Conservation (phyloP, 345 rosid species). For the Bruguiera gymnorhiza region DNA sequence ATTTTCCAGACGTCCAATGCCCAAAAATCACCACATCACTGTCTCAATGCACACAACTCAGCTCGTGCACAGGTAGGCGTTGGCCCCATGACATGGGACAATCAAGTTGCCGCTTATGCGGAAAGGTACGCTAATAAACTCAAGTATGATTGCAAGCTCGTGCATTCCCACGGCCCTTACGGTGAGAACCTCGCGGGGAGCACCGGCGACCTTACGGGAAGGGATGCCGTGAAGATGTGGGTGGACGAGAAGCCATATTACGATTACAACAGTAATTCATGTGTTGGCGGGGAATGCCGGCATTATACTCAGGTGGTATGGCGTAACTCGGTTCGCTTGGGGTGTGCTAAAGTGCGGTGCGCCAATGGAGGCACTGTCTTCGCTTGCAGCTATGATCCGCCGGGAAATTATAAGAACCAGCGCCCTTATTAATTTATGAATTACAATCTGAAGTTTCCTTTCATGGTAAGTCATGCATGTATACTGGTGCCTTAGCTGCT, state of each 20-base stretch:
- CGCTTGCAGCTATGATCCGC: slow-evolving; percentile 34
- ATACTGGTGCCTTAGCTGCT: too few relatives aligned
- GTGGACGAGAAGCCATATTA: too few relatives aligned
- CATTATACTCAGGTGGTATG: slow-evolving; percentile 43
- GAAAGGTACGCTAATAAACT: neutral
- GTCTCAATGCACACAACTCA: slow-evolving; percentile 14
- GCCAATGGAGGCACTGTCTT: slow-evolving; percentile 22
- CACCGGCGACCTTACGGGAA: slow-evolving; percentile 5
- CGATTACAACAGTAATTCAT: too few relatives aligned
- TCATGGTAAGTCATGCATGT: too few relatives aligned
- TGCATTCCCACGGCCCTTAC: slow-evolving; percentile 15
- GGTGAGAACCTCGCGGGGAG: slow-evolving; percentile 15
- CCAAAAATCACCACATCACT: slow-evolving; percentile 14
- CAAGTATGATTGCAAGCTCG: neutral
- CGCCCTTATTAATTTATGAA: slow-evolving; percentile 10
- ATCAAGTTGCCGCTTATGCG: neutral
- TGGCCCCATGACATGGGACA: slow-evolving; percentile 9
- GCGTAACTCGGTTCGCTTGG: slow-evolving; percentile 5
- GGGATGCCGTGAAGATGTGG: slow-evolving; percentile 14
- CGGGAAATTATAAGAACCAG: slow-evolving; percentile 3
- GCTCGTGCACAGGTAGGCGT: slow-evolving; percentile 17
- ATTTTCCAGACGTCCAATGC: neutral
- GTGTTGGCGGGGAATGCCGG: slow-evolving; percentile 12
- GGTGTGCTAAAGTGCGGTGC: slow-evolving; percentile 29
- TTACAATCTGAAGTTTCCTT: too few relatives aligned